Evolutionary conservation across 1,284 basidiomycete species (phyloP).

Genomic region (Naganishia albida): DNA sequence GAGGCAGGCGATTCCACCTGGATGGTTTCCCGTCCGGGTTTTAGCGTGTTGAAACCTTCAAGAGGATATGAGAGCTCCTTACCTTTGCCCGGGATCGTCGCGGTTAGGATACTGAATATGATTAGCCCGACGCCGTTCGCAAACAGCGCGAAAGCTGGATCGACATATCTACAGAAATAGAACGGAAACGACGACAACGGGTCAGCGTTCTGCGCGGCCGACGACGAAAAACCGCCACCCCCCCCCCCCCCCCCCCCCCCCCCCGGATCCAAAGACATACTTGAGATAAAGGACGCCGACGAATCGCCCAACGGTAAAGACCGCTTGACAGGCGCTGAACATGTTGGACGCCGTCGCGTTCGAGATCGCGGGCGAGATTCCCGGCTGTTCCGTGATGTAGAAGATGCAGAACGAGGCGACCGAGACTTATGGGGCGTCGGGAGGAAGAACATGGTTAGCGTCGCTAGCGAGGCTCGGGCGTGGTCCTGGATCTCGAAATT

Average conservation of each 20-base stretch:
- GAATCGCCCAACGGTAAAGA: slow-evolving; percentile 47
- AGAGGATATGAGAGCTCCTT: not conserved
- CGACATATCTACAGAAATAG: slow-evolving; percentile 30
- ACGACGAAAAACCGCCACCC: too few relatives aligned
- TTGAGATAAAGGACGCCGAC: slow-evolving; percentile 42
- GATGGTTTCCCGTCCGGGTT: not conserved
- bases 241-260: too few relatives aligned
- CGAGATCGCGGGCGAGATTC: slow-evolving; percentile 35
- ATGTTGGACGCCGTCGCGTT: slow-evolving; percentile 40
- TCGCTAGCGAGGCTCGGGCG: not conserved
- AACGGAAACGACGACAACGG: not conserved
- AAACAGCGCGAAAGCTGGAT: slow-evolving; percentile 43
- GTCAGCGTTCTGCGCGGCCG: too few relatives aligned
- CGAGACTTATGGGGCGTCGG: slow-evolving; percentile 38
- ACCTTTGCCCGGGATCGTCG: slow-evolving; percentile 38
- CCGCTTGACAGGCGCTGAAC: slow-evolving; percentile 43
- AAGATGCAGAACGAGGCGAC: slow-evolving; percentile 44
- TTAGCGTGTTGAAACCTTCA: not conserved
- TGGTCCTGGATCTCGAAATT: not conserved
- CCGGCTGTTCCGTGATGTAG: slow-evolving; percentile 40
- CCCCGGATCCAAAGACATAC: too few relatives aligned
- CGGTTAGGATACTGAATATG: slow-evolving; percentile 42
- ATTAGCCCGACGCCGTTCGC: slow-evolving; percentile 39
- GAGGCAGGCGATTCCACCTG: slow-evolving; percentile 42
- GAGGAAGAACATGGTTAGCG: slow-evolving; percentile 34